Conservation (phyloP, 1,139 yeast species). For the Fermentozyma sake region DNA sequence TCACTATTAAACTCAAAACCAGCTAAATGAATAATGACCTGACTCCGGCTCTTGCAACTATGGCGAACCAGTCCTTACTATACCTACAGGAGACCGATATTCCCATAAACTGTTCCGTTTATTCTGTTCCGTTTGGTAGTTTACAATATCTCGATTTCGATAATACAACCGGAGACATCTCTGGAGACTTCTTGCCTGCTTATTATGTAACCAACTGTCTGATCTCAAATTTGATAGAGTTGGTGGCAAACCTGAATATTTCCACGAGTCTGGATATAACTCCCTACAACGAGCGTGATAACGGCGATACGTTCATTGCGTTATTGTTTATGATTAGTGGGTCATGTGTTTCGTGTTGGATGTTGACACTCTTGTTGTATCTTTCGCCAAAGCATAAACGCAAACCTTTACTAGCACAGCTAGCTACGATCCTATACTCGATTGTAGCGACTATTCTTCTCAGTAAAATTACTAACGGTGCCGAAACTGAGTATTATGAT, state of each 20-base stretch:
- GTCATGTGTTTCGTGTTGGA: slow-evolving; percentile 47
- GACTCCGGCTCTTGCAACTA: slow-evolving; percentile 6
- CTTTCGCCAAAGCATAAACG: slow-evolving; percentile 41
- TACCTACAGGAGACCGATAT: slow-evolving; percentile 18
- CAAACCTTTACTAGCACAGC: slow-evolving; percentile 43
- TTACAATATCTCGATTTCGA: slow-evolving; percentile 17
- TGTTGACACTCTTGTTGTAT: slow-evolving; percentile 44
- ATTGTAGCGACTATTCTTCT: slow-evolving; percentile 40
- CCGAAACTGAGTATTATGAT: slow-evolving; percentile 30
- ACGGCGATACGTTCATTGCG: slow-evolving; percentile 45
- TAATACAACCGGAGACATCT: slow-evolving; percentile 10
- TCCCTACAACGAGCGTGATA: slow-evolving; percentile 26
- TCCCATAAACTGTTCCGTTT: slow-evolving; percentile 34
- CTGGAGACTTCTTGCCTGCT: slow-evolving; percentile 28
- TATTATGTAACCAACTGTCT: slow-evolving; percentile 43
- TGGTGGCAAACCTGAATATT: slow-evolving; percentile 7
- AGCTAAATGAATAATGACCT: too few species aligned
- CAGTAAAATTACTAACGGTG: slow-evolving; percentile 28
- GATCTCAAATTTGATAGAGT: slow-evolving; percentile 12
- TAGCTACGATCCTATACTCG: slow-evolving; percentile 44
- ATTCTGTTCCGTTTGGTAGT: slow-evolving; percentile 31
- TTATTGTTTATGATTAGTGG: slow-evolving; percentile 38
- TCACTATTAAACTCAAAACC: too few species aligned
- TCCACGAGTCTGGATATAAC: slow-evolving; percentile 4
- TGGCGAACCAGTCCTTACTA: slow-evolving; percentile 18